Percentiles rank a stretch among this genome's conserved stretches.
phyloP scores from a whole-genome alignment of 1,139 yeast species.

The Candida pseudoviswanathii region DNA sequence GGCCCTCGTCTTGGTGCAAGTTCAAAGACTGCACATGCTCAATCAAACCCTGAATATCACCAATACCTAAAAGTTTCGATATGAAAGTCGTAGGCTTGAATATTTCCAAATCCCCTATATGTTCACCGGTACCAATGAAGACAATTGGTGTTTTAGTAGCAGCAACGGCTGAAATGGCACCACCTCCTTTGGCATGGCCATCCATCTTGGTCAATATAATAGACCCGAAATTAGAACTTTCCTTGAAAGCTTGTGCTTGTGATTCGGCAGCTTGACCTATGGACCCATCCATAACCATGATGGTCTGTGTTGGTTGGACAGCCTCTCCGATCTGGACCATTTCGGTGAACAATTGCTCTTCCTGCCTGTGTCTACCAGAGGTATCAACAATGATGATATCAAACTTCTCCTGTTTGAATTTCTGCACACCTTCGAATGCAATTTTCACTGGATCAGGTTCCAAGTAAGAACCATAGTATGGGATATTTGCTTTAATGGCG shows the following conservation, averaged over 20 bases:
- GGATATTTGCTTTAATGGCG: slow-evolving; percentile 92
- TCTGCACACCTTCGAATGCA: slow-evolving; percentile 87
- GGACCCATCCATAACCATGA: slow-evolving; percentile 96
- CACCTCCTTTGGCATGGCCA: slow-evolving; percentile 99
- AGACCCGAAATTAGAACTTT: slow-evolving; percentile 90
- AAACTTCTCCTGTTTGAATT: slow-evolving; percentile 87
- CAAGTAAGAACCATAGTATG: slow-evolving; percentile 91
- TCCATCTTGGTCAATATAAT: slow-evolving; percentile 96
- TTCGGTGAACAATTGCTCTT: slow-evolving; percentile 85
- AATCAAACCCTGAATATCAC: slow-evolving; percentile 90
- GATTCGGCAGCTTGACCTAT: slow-evolving; percentile 98
- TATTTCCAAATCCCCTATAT: slow-evolving; percentile 87
- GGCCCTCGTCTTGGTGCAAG: slow-evolving; percentile 66
- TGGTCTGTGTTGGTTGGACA: slow-evolving; percentile 88
- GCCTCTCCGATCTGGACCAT: slow-evolving; percentile 91
- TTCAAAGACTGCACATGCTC: slow-evolving; percentile 91
- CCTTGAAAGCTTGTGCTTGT: slow-evolving; percentile 93
- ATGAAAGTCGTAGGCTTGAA: slow-evolving; percentile 90
- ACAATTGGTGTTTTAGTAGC: slow-evolving; percentile 96
- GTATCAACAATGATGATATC: slow-evolving; percentile 96
- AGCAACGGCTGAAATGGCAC: slow-evolving; percentile 98
- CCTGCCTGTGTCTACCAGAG: slow-evolving; percentile 97
- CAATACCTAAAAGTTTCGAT: slow-evolving; percentile 89
- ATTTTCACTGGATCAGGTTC: slow-evolving; percentile 96
- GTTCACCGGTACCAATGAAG: slow-evolving; percentile 98